Conservation (phyloP, 148 eudicot genomes). For the Hydrangea macrophylla region DNA sequence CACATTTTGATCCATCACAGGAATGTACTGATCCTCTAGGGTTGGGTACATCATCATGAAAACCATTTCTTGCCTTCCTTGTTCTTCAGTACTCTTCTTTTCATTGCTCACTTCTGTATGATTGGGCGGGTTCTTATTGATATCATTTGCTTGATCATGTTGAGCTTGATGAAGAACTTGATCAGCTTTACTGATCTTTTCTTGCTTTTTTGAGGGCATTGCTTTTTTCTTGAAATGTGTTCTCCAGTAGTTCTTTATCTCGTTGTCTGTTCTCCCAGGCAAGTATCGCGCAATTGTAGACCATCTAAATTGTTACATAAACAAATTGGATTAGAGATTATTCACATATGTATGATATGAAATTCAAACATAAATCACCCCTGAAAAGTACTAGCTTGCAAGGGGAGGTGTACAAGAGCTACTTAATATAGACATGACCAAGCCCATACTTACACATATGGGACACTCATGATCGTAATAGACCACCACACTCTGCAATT, state of each 20-base stretch:
- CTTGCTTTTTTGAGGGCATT: constrained; percentile 22
- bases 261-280: constrained; percentile 61
- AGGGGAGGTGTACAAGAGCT: too few relatives aligned
- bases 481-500: too few relatives aligned
- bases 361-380: too few relatives aligned
- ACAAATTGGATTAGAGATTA: too few relatives aligned
- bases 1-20: constrained; percentile 9
- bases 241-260: constrained; percentile 59
- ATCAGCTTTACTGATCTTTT: constrained; percentile 22
- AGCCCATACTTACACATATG: too few relatives aligned
- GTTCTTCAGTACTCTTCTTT: background rate
- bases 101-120: background rate
- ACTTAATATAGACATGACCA: too few relatives aligned
- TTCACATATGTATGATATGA: too few relatives aligned
- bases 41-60: constrained; percentile 12
- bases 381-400: too few relatives aligned
- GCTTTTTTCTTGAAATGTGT: constrained; percentile 57
- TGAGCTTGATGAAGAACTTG: constrained; percentile 9
- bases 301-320: constrained; percentile 36
- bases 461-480: too few relatives aligned
- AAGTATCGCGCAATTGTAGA: constrained; percentile 60
- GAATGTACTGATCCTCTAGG: constrained; percentile 20
- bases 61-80: background rate
- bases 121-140: background rate
- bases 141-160: background rate